Evolutionary conservation across 1,284 basidiomycete species (phyloP).

Genomic region (Heterobasidion irregulare): DNA sequence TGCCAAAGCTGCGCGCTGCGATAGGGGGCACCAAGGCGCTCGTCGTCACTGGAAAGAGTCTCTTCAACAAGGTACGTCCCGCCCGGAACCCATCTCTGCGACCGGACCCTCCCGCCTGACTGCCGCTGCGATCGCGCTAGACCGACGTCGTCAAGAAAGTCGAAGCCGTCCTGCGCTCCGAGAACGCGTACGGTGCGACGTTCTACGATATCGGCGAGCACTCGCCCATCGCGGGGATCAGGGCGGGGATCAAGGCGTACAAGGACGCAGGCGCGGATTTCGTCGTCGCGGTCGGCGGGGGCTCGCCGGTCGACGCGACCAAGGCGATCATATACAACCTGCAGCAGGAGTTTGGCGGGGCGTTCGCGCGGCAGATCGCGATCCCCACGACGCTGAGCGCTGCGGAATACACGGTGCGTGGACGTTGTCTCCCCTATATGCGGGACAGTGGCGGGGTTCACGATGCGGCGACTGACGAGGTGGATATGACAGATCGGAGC

Average conservation of each 20-base stretch:
- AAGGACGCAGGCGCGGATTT: slow-evolving; percentile 52
- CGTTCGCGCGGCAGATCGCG: slow-evolving; percentile 49
- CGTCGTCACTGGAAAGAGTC: slow-evolving; percentile 62
- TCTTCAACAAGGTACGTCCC: slow-evolving; percentile 50
- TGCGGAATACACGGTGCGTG: slow-evolving; percentile 62
- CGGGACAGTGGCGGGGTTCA: not conserved
- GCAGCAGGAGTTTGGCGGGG: slow-evolving; percentile 44
- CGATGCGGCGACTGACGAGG: not conserved
- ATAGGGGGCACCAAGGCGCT: slow-evolving; percentile 55
- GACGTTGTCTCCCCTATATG: not conserved
- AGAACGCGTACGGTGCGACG: slow-evolving; percentile 51
- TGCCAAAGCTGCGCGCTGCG: slow-evolving; percentile 50
- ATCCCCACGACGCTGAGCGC: slow-evolving; percentile 80
- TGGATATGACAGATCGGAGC: slow-evolving; percentile 39
- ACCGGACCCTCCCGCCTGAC: not conserved
- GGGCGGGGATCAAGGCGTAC: slow-evolving; percentile 51
- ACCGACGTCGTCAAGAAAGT: slow-evolving; percentile 57
- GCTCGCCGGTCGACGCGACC: slow-evolving; percentile 72
- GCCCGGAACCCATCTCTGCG: not conserved
- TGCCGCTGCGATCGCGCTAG: slow-evolving; percentile 21
- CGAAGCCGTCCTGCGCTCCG: slow-evolving; percentile 46
- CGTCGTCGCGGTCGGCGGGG: slow-evolving; percentile 71
- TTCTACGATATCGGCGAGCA: slow-evolving; percentile 76
- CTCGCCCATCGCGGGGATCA: slow-evolving; percentile 62
- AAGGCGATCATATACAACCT: slow-evolving; percentile 62